Conservation (phyloP, 768 basidiomycete genomes). For the Lactarius akahatsu region DNA sequence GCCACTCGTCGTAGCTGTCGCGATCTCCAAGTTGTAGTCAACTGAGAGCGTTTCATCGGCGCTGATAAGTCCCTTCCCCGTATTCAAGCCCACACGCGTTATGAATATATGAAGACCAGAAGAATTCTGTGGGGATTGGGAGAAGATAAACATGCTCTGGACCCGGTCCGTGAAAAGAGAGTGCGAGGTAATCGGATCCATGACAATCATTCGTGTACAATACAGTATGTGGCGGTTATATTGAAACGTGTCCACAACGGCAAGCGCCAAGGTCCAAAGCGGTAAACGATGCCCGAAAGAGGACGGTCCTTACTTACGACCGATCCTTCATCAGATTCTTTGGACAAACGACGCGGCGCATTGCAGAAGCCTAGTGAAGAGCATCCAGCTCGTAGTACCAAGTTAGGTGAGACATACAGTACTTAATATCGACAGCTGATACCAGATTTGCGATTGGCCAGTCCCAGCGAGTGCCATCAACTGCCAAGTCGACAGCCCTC, state of each 20-base stretch:
- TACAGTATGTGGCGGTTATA: background rate
- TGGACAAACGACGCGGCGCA: background rate
- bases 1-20: background rate
- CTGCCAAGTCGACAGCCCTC: background rate
- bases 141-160: background rate
- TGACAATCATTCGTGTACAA: background rate
- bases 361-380: background rate
- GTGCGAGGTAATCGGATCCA: background rate
- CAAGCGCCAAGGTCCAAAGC: too few species aligned
- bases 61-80: background rate
- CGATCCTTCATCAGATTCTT: background rate
- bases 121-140: too few species aligned
- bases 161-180: slow-evolving; percentile 1
- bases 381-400: too few species aligned
- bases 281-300: background rate
- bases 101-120: background rate
- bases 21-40: background rate
- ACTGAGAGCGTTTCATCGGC: too few species aligned
- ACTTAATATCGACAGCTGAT: background rate
- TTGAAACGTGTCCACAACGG: background rate
- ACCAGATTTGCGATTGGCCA: too few species aligned
- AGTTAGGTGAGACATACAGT: background rate
- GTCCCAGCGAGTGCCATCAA: too few species aligned
- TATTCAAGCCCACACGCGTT: background rate
- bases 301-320: background rate